Conservation (phyloP, 768 basidiomycete genomes). For the Mycena vitilis region DNA sequence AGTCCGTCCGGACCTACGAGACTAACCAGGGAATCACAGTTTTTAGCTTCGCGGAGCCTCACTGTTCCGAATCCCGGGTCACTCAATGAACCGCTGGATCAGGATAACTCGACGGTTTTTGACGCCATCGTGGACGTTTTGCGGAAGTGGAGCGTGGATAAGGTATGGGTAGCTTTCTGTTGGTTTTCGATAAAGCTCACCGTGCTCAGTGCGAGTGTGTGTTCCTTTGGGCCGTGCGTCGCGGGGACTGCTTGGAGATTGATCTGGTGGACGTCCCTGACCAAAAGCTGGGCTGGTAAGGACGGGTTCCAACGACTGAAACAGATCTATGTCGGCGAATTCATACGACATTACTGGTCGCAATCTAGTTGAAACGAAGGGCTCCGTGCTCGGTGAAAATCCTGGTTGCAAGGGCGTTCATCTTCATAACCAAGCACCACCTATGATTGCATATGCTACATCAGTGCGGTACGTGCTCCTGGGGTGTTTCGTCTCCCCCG, state of each 20-base stretch:
- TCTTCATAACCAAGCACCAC: no score
- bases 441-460: no score
- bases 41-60: no score
- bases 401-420: no score
- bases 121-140: constrained; percentile 11
- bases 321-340: no score
- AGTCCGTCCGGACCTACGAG: no score
- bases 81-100: not conserved
- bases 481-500: no score
- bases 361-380: no score
- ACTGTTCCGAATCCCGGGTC: not conserved
- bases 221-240: constrained; percentile 29
- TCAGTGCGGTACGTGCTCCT: no score
- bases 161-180: not conserved
- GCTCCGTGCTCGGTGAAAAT: not conserved
- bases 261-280: constrained; percentile 32
- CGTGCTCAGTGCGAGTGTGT: constrained; percentile 15
- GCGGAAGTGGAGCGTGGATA: constrained; percentile 16
- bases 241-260: constrained; percentile 32
- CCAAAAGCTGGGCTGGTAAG: constrained; percentile 30
- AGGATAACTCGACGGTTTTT: constrained; percentile 11
- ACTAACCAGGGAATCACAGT: no score
- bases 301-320: no score
- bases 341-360: constrained; percentile 85
- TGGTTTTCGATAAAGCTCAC: not conserved